A percentile compares a stretch with the other conserved stretches of the same genome.
Conservation (phyloP, 176 grass and related monocot genomes). For the Ananas comosus region DNA sequence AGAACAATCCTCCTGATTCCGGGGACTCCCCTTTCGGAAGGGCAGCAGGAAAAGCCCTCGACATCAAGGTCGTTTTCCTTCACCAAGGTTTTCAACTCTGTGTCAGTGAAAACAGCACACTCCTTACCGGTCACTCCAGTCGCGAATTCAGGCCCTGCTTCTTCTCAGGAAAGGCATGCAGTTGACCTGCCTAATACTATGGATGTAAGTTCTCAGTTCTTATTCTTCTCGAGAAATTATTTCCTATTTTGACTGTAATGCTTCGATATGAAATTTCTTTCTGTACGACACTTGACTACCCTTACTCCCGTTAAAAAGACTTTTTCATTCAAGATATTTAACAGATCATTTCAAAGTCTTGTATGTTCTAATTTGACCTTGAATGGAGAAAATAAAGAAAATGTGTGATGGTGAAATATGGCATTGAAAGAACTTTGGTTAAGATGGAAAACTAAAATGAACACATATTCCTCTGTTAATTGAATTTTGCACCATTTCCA, state of each 20-base stretch:
- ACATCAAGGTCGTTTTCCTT: constrained; percentile 58
- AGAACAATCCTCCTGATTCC: constrained; percentile 56
- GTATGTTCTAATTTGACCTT: too few species aligned
- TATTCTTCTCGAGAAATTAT: too few species aligned
- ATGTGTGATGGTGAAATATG: too few species aligned
- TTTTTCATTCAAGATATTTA: neutral
- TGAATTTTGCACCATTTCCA: too few species aligned
- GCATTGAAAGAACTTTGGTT: too few species aligned
- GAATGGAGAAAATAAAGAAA: too few species aligned
- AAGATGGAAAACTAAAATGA: too few species aligned
- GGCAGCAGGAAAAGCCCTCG: constrained; percentile 42
- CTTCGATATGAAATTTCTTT: neutral
- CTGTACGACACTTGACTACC: neutral
- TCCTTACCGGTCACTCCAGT: constrained; percentile 88
- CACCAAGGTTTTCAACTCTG: constrained; percentile 60
- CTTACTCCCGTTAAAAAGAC: neutral
- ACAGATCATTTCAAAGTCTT: too few species aligned
- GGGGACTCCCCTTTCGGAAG: constrained; percentile 45
- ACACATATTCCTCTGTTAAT: too few species aligned
- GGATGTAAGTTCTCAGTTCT: constrained; percentile 35
- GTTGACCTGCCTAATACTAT: constrained; percentile 32
- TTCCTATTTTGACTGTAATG: neutral
- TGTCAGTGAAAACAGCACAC: constrained; percentile 56
- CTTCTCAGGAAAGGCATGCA: constrained; percentile 36
- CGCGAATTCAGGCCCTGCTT: constrained; percentile 26